Percentiles rank a stretch among this genome's conserved stretches.
Conservation (phyloP, 441 rosid species). For the Isatis lusitanica region DNA sequence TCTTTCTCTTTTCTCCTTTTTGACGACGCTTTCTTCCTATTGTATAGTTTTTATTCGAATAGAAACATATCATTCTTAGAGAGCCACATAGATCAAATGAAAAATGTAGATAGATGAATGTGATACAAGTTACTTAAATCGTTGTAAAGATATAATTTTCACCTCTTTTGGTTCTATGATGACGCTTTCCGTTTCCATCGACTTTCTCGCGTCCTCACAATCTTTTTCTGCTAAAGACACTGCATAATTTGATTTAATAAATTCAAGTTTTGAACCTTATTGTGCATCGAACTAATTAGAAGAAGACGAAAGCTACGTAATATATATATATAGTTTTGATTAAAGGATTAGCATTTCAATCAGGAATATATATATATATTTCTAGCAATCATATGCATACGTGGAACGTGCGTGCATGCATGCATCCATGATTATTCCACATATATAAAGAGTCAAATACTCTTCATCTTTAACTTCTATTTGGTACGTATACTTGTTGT, state of each 20-base stretch:
- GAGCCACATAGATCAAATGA: not conserved
- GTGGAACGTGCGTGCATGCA: conserved; percentile 18
- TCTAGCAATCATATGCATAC: conserved; percentile 1
- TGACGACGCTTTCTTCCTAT: conserved; percentile 35
- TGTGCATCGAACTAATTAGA: not conserved
- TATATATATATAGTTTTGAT: not conserved
- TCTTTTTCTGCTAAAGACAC: conserved; percentile 25
- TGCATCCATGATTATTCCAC: conserved; percentile 23
- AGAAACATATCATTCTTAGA: not conserved
- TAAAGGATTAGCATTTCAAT: not conserved
- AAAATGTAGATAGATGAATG: not conserved
- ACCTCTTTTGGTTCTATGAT: conserved; percentile 31
- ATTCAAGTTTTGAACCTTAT: not conserved
- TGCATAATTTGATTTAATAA: not conserved
- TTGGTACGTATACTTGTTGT: not conserved
- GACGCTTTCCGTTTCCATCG: conserved; percentile 24
- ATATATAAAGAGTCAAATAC: not conserved
- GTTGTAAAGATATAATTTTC: not conserved
- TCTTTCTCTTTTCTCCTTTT: conserved; percentile 39
- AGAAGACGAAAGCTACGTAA: not conserved
- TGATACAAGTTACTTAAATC: not conserved
- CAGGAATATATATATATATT: not conserved
- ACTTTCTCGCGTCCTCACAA: conserved; percentile 22
- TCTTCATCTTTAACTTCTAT: not conserved
- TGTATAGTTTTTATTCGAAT: not conserved